phyloP scores from a whole-genome alignment of 2,329 filamentous ascomycete species.

The Colletotrichum sp. region DNA sequence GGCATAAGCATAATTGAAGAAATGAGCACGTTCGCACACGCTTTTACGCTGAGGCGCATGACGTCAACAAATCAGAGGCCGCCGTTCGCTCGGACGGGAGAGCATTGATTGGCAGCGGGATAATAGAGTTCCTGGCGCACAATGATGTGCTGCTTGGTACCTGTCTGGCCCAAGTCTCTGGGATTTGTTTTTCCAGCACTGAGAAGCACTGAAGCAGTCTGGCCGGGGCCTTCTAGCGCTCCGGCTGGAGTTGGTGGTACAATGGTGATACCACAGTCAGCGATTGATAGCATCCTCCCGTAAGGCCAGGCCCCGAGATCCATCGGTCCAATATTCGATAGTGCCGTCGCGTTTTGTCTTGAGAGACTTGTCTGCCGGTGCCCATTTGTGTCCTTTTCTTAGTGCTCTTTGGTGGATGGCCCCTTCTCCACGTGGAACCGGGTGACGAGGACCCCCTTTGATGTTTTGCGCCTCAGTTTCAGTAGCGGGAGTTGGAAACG shows the following conservation, averaged over 20 bases:
- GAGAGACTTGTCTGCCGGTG: neutral
- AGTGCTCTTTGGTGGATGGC: neutral
- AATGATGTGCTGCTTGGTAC: neutral
- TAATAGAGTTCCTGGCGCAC: neutral
- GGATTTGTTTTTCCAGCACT: neutral
- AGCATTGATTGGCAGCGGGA: neutral
- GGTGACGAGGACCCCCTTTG: neutral
- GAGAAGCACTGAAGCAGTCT: neutral
- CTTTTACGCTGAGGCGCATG: neutral
- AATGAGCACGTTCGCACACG: neutral
- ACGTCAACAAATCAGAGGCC: conserved; percentile 10
- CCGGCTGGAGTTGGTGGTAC: neutral
- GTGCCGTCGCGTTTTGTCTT: neutral
- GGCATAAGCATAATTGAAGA: conserved; percentile 11
- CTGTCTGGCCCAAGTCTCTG: neutral
- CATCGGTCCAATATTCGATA: neutral
- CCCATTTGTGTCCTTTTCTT: neutral
- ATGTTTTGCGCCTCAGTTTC: conserved; percentile 12
- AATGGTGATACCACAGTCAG: neutral
- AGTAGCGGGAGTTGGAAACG: neutral
- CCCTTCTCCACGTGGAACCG: conserved; percentile 1
- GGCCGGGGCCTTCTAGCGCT: neutral
- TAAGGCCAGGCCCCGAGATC: neutral
- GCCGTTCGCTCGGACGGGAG: neutral
- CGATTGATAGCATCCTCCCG: neutral